Evolutionary conservation across 2,329 filamentous ascomycete species (phyloP), one percentile per base, ranked within the genome.

Genomic region (Rhytidhysteron rufulum): DNA sequence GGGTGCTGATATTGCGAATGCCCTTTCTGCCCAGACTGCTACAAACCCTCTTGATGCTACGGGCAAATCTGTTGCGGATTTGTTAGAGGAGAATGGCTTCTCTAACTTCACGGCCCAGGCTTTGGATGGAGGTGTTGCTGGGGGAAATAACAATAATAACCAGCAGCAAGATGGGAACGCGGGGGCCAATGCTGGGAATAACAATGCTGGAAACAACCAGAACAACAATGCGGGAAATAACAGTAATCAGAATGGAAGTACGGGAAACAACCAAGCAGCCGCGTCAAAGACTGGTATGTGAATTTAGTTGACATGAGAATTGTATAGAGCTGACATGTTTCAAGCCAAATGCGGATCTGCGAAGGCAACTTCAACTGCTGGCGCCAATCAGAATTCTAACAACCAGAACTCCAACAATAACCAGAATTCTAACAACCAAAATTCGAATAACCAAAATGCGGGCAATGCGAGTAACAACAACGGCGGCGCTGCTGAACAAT

Each of bases 11-110:
- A 53, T 68, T 9, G 78, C 80, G 58, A 85, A 85, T 46, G 74
- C 77, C 44, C 77, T 82, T 58, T 79, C 80, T 13, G 66, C 63
- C 2, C 62, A 62, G 18, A 82, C 78, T 4, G 58, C 75, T 33
- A 58, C 57, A 15, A 71, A 63, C 3, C 80, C 83, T 3, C 78
- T 86, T 34, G 62, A 72, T 32, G 80, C 80, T 11, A 62, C 60
- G 38, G 82, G 83, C n/a, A 60, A 82, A 50, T 83, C 79, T 45
- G 78, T 86, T 20, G 83, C 83, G 17, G 74, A 85, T 42, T 65
- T 86, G 43, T 73, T 83, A 65, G 66, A 64, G 35, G 77, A 75
- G 17, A 73, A 81, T 41, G 83, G 10, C 82, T 86, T 56, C 70
- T 71, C 48, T 80, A 80, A 63, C 82, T 86, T 50, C 78, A 76